These are phyloP conservation scores for Agrocybe pediades DNA, from an alignment of 768 basidiomycete species.

Conservation along the genomic window DNA sequence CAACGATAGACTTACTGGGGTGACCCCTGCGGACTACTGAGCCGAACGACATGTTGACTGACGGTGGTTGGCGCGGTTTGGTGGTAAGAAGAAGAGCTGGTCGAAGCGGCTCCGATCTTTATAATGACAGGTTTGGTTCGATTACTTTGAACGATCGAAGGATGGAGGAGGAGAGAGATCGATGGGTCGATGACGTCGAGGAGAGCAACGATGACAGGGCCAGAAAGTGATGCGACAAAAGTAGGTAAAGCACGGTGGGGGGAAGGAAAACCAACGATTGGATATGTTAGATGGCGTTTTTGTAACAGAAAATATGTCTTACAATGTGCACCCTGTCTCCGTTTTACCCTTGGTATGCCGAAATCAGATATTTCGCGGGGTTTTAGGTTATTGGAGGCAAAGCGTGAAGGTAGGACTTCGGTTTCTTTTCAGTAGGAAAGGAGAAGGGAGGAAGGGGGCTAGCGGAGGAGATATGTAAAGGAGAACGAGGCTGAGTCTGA, in stretches of 20 bases:
- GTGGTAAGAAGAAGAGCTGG: neutral
- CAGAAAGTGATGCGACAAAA: too few relatives aligned
- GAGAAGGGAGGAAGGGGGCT: neutral
- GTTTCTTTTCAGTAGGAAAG: neutral
- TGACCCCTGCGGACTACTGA: constrained; percentile 52
- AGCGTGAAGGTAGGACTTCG: too few relatives aligned
- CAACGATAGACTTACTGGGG: constrained; percentile 44
- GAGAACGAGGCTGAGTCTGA: neutral
- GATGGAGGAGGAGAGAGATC: too few relatives aligned
- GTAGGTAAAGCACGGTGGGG: neutral
- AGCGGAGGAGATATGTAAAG: neutral
- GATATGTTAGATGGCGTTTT: neutral
- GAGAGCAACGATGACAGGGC: too few relatives aligned
- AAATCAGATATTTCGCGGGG: neutral
- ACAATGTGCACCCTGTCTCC: neutral
- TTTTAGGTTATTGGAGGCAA: neutral
- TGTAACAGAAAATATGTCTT: neutral
- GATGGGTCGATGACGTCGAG: too few relatives aligned
- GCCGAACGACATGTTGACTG: constrained; percentile 17
- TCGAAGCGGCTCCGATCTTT: too few relatives aligned
- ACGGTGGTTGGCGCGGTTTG: neutral
- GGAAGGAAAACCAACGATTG: neutral
- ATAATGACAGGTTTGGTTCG: neutral
- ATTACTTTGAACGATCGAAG: too few relatives aligned
- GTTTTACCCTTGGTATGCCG: neutral